Base-by-base conservation (phyloP, 1,139 yeast genomes). In the Blastobotrys malaysiensis region DNA sequence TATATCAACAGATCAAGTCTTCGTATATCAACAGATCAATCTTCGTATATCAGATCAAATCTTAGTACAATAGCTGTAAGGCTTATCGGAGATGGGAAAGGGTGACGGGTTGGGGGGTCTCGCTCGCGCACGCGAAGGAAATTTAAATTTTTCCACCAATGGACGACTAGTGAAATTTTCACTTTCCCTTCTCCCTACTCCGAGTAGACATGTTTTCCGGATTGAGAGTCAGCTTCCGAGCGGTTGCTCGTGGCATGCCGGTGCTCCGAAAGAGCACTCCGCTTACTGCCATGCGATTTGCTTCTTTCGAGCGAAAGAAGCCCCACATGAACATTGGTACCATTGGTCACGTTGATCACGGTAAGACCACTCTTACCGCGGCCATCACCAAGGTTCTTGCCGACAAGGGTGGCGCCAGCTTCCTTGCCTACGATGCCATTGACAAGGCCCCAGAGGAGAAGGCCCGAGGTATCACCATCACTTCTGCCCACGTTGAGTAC, bases 401-500 rank as follows among this genome's bases (percentile, higher is more conserved):
- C 53, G 82, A 80, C 66, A 80, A 80, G 68, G 98, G 98, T 70
- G 96, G 96, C 70, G 98, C 98, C 61, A 78, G 77, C 67, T 93
- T 91, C 81, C 81, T 90, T 77, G 98, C 93, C 73, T 93, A 93
- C 73, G 80, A 89, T 56, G 76, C 97, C 59, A 93, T 93, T 69
- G 99, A 93, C 77, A 88, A 89, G 77, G 99, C 99, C 52, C 99
- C 99, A 63, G 99, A 93, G 79, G 99, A 93, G 81, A 86, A 97
- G 78, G 98, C 97, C 56, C 90, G 99, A 82, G 99, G 99, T 83
- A 93, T 93, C 74, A 93, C 99, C 62, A 93, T 93, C 70, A 89
- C 97, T 55, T 86, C 97, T 66, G 97, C 97, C 54, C 97, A 91
- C 70, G 97, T 90, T 67, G 97, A 90, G 77, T 90, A 90, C 75